phyloP scores from a whole-genome alignment of 2,329 filamentous ascomycete genomes.

The Stachybotrys chlorohalonatus region DNA sequence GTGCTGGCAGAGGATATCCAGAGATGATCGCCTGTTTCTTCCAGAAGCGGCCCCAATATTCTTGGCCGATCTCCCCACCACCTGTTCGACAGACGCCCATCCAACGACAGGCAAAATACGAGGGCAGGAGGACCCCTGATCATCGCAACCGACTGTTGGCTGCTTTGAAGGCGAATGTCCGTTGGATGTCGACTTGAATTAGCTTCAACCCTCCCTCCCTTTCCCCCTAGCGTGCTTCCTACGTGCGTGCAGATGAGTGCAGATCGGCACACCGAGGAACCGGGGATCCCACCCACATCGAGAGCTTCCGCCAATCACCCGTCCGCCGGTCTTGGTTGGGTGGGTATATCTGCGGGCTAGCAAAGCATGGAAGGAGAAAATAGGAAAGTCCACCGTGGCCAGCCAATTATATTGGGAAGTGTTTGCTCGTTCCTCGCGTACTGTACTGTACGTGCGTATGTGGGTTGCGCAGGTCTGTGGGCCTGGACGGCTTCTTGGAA shows the following conservation, averaged over 20 bases:
- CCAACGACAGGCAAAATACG: neutral
- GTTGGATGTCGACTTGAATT: too few relatives aligned
- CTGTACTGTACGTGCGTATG: neutral
- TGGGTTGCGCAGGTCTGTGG: too few relatives aligned
- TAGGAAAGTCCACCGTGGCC: neutral
- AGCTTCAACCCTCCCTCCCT: neutral
- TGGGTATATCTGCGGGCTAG: neutral
- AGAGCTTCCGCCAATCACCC: neutral
- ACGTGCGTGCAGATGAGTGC: neutral
- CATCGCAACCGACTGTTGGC: neutral
- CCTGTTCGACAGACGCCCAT: neutral
- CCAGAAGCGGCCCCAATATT: neutral
- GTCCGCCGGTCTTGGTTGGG: neutral
- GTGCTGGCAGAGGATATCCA: neutral
- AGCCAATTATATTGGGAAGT: neutral
- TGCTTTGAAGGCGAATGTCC: too few relatives aligned
- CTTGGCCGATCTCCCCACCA: neutral
- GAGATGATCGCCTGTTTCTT: neutral
- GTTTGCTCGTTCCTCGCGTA: neutral
- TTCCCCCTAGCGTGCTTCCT: neutral
- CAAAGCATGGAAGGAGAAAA: neutral
- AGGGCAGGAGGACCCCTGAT: neutral
- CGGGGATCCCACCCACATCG: neutral
- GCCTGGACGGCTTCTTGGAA: too few relatives aligned
- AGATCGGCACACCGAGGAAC: neutral